phyloP scores from a whole-genome alignment of 805 yeast species.

The Lipomyces yamanashiensis region DNA sequence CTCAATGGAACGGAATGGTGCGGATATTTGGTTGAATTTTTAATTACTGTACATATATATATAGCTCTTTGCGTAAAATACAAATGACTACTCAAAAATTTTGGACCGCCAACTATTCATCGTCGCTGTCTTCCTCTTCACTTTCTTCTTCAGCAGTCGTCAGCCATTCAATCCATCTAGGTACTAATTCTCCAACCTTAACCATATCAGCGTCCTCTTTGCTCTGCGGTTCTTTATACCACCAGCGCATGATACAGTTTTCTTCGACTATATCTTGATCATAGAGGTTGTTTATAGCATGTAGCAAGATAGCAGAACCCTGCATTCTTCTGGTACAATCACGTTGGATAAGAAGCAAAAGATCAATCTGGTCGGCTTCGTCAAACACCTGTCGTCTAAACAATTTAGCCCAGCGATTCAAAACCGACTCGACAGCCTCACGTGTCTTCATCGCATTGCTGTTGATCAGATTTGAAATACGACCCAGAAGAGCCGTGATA shows the following conservation, averaged over 20 bases:
- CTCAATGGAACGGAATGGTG: not conserved
- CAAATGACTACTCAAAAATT: not conserved
- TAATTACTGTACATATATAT: constrained; percentile 3
- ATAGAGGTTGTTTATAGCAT: constrained; percentile 65
- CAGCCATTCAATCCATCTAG: constrained; percentile 85
- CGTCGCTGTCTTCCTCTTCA: constrained; percentile 53
- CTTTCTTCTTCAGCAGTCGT: constrained; percentile 73
- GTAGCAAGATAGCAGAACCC: constrained; percentile 55
- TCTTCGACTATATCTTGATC: constrained; percentile 84
- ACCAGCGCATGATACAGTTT: constrained; percentile 80
- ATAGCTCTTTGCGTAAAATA: constrained; percentile 1
- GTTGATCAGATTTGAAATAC: constrained; percentile 72
- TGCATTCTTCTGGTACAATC: constrained; percentile 50
- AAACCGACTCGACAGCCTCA: constrained; percentile 76
- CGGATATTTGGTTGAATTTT: not conserved
- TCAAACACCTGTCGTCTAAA: constrained; percentile 86
- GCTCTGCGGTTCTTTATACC: constrained; percentile 56
- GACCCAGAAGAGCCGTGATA: constrained; percentile 66
- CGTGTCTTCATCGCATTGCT: constrained; percentile 78
- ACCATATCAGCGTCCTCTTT: constrained; percentile 49
- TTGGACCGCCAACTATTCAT: constrained; percentile 1
- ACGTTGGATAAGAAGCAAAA: constrained; percentile 56
- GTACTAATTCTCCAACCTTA: constrained; percentile 60
- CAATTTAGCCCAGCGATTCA: constrained; percentile 79
- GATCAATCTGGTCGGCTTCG: constrained; percentile 73